Percentiles rank a stretch among this genome's conserved stretches.
Evolutionary conservation across 352 stramenopile species (phyloP).

Genomic region (Phytopythium ostracodes): DNA sequence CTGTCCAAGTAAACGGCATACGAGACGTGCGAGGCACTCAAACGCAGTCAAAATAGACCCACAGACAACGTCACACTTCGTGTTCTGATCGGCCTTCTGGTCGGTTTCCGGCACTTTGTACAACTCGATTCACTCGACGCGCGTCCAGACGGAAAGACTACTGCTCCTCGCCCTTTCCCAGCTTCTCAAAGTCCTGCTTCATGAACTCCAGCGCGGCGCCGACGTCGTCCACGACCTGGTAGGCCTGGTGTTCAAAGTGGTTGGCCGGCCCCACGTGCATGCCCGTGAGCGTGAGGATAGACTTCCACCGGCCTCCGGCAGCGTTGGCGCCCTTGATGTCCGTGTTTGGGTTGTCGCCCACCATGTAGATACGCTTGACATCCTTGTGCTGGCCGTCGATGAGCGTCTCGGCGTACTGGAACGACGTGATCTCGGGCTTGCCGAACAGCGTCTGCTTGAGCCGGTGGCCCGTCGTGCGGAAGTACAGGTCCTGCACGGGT

Average conservation of each 20-base stretch:
- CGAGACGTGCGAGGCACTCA: conserved; percentile 2
- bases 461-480: conserved; percentile 72
- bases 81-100: background rate
- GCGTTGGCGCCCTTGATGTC: conserved; percentile 81
- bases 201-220: conserved; percentile 68
- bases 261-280: conserved; percentile 76
- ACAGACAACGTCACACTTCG: background rate
- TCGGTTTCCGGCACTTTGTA: background rate
- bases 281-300: conserved; percentile 77
- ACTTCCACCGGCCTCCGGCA: conserved; percentile 74
- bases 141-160: background rate
- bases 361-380: conserved; percentile 82
- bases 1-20: conserved; percentile 75
- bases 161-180: conserved; percentile 14
- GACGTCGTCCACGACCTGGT: conserved; percentile 74
- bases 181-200: conserved; percentile 59
- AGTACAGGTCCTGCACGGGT: conserved; percentile 53
- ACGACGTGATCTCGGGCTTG: conserved; percentile 77
- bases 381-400: conserved; percentile 64
- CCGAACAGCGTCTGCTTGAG: conserved; percentile 72
- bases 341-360: conserved; percentile 80
- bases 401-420: conserved; percentile 68
- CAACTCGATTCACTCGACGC: background rate
- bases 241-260: conserved; percentile 56
- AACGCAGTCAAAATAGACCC: conserved; percentile 3